phyloP scores from a whole-genome alignment of 768 basidiomycete species.

The Boletus reticuloceps region DNA sequence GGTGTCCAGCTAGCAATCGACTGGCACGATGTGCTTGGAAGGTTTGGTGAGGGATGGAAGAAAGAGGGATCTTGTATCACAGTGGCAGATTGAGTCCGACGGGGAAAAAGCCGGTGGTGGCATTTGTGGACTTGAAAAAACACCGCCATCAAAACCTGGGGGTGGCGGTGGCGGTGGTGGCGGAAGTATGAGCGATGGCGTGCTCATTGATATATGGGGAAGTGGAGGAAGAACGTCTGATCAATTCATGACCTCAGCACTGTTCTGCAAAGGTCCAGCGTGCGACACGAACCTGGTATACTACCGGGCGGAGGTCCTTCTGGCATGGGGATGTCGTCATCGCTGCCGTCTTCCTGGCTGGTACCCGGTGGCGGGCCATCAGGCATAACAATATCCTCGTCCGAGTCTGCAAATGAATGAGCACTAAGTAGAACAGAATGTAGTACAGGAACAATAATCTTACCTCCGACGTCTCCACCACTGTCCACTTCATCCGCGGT shows the following conservation, averaged over 20 bases:
- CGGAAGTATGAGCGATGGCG: conserved; percentile 19
- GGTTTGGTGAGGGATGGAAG: conserved; percentile 72
- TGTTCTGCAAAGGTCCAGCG: not conserved
- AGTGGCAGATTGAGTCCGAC: conserved; percentile 47
- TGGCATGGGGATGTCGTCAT: conserved; percentile 89
- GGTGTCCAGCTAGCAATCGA: conserved; percentile 37
- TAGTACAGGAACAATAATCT: conserved; percentile 6
- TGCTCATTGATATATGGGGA: conserved; percentile 11
- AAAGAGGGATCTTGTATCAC: conserved; percentile 74
- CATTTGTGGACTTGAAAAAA: conserved; percentile 28
- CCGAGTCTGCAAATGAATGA: conserved; percentile 24
- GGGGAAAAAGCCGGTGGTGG: conserved; percentile 67
- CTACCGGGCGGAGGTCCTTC: conserved; percentile 66
- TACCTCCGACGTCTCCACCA: conserved; percentile 56
- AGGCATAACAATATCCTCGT: conserved; percentile 67
- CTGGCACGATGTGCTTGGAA: conserved; percentile 68
- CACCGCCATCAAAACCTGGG: conserved; percentile 10
- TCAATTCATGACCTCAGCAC: not conserved
- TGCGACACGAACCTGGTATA: conserved; percentile 16
- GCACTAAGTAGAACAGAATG: not conserved
- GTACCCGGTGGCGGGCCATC: conserved; percentile 55
- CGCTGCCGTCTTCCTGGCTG: conserved; percentile 45
- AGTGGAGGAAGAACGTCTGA: conserved; percentile 16
- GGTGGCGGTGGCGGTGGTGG: conserved; percentile 9
- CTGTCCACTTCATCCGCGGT: conserved; percentile 61